Conservation (phyloP, 768 basidiomycete genomes). For the Lactarius vividus region DNA sequence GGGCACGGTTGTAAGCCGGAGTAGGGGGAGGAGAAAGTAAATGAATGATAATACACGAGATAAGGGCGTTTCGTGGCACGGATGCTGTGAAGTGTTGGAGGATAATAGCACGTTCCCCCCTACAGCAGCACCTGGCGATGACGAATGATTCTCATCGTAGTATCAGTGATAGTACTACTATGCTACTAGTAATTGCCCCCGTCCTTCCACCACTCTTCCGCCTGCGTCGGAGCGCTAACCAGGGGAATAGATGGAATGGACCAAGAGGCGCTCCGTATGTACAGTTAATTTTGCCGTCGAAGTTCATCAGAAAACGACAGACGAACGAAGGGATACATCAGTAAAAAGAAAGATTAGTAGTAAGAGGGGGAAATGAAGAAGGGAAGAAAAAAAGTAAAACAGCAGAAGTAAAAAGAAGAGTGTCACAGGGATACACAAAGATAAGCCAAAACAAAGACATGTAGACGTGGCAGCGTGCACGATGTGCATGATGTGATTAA, state of each 20-base stretch:
- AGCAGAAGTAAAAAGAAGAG: not conserved
- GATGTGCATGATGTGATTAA: constrained; percentile 5
- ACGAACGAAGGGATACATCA: constrained; percentile 12
- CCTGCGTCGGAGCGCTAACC: not conserved
- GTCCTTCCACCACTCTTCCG: not conserved
- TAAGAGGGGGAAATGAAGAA: not conserved
- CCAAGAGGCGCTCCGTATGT: constrained; percentile 8
- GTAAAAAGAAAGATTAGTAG: not conserved
- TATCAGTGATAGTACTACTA: constrained; percentile 9
- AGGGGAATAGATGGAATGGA: not conserved
- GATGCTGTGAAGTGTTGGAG: not conserved
- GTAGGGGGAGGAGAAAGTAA: not conserved
- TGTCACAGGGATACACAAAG: not conserved
- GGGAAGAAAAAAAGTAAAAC: not conserved
- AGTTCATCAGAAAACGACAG: not conserved
- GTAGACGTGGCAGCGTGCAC: not conserved
- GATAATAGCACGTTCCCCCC: not conserved
- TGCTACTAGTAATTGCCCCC: constrained; percentile 18
- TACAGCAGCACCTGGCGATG: not conserved
- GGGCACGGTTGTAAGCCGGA: constrained; percentile 13
- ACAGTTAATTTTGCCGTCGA: constrained; percentile 25
- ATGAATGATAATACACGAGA: not conserved
- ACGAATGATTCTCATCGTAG: not conserved
- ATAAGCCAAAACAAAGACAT: not conserved
- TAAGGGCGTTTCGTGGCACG: not conserved